These are phyloP conservation scores for Globisporangium splendens DNA, from an alignment of 352 stramenopile species.

Conservation along the genomic window DNA sequence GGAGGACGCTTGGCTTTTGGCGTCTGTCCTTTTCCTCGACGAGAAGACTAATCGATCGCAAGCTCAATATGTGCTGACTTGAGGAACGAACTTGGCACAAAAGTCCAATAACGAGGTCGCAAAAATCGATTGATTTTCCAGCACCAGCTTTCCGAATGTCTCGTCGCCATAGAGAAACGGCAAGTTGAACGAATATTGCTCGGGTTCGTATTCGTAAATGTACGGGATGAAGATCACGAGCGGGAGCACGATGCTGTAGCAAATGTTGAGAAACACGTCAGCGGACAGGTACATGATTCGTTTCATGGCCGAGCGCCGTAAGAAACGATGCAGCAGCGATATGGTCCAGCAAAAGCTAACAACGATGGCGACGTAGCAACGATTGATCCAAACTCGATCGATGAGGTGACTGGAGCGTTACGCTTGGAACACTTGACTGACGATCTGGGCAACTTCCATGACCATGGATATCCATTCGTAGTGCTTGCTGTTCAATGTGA, in stretches of 20 bases:
- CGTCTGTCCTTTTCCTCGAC: constrained; percentile 13
- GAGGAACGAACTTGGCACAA: constrained; percentile 6
- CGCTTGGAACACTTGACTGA: constrained; percentile 10
- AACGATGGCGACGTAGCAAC: constrained; percentile 15
- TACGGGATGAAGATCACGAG: constrained; percentile 37
- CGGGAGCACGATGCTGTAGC: constrained; percentile 21
- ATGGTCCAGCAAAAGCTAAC: constrained; percentile 25
- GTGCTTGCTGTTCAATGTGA: neutral
- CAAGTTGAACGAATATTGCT: constrained; percentile 29
- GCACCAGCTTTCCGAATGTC: constrained; percentile 37
- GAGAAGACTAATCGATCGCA: constrained; percentile 21
- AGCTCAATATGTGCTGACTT: constrained; percentile 24
- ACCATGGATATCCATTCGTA: constrained; percentile 1
- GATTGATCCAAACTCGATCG: constrained; percentile 14
- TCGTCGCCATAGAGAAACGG: constrained; percentile 36
- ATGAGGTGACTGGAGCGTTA: constrained; percentile 13
- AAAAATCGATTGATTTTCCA: constrained; percentile 24
- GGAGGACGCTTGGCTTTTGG: too few relatives aligned
- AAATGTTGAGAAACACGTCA: constrained; percentile 18
- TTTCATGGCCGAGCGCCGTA: constrained; percentile 4
- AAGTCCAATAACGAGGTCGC: constrained; percentile 8
- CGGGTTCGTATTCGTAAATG: constrained; percentile 24
- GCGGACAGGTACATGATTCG: constrained; percentile 8
- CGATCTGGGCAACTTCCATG: constrained; percentile 7
- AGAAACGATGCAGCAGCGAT: constrained; percentile 13